Conservation (phyloP, 768 basidiomycete species). For the Auriscalpium microsporum region DNA sequence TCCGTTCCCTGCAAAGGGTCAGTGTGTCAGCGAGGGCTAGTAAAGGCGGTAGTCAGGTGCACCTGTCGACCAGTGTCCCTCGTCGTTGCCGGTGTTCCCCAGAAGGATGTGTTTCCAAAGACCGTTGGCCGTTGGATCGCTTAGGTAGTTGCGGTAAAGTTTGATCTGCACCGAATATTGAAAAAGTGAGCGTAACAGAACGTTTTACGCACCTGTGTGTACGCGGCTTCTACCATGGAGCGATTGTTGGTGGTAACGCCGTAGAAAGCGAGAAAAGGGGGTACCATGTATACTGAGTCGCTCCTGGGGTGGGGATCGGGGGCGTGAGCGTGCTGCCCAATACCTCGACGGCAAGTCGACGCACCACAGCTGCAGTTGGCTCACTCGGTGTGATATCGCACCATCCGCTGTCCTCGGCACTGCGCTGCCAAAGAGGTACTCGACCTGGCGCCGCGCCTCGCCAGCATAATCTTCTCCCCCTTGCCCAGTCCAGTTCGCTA, state of each 20-base stretch:
- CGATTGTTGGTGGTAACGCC: conserved; percentile 53
- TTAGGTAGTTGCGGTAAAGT: conserved; percentile 61
- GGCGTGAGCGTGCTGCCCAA: neutral
- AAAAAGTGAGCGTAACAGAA: neutral
- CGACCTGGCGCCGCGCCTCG: conserved; percentile 59
- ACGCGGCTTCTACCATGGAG: conserved; percentile 53
- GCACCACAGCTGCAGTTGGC: conserved; percentile 67
- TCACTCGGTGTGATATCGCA: conserved; percentile 70
- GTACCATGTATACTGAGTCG: conserved; percentile 80
- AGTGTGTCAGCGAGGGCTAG: neutral
- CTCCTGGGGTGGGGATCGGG: conserved; percentile 38
- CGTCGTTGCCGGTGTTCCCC: conserved; percentile 44
- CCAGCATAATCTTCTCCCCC: conserved; percentile 47
- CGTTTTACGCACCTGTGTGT: conserved; percentile 37
- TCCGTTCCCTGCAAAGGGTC: conserved; percentile 50
- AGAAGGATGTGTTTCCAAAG: conserved; percentile 73
- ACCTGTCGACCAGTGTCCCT: conserved; percentile 80
- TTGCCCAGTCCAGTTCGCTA: conserved; percentile 44
- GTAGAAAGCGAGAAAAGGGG: conserved; percentile 82
- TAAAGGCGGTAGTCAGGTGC: conserved; percentile 1
- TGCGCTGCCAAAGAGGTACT: conserved; percentile 41
- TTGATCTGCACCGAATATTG: conserved; percentile 28
- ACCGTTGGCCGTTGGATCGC: conserved; percentile 37
- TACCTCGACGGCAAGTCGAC: conserved; percentile 9
- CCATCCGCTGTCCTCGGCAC: conserved; percentile 65